Evolutionary conservation across 345 rosid genomes (phyloP).

Genomic region (Eucalyptus victrix): DNA sequence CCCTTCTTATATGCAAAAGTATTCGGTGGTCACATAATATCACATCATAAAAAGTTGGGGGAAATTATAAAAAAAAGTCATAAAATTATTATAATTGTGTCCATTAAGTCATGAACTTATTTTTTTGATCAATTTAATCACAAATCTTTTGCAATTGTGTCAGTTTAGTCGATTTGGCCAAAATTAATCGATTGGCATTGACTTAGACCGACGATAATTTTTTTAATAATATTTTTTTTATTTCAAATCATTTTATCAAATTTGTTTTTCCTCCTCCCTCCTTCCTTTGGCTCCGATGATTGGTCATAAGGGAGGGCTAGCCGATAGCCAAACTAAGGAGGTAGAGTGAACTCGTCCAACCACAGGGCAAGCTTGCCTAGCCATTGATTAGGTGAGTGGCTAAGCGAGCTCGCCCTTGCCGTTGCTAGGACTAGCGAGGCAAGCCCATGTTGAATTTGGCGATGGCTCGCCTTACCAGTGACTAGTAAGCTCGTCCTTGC

Average conservation of each 20-base stretch:
- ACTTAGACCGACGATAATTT: accelerated
- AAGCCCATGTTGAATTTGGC: accelerated
- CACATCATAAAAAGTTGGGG: background rate
- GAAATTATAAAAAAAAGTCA: too few relatives aligned
- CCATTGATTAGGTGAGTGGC: too few relatives aligned
- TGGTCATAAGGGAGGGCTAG: too few relatives aligned
- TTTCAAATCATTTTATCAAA: too few relatives aligned
- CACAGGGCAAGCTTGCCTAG: too few relatives aligned
- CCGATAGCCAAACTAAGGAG: too few relatives aligned
- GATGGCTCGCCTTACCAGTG: accelerated
- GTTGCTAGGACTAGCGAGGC: accelerated
- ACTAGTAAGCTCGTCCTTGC: too few relatives aligned
- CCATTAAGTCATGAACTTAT: accelerated
- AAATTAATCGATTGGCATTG: accelerated
- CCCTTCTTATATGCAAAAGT: background rate
- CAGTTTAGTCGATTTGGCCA: accelerated
- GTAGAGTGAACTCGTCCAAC: accelerated
- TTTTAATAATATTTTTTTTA: too few relatives aligned
- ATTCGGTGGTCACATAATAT: accelerated
- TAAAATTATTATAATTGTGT: too few relatives aligned
- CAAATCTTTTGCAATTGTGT: accelerated
- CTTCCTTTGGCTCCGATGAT: accelerated
- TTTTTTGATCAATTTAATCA: accelerated
- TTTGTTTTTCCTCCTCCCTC: too few relatives aligned
- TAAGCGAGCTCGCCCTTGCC: accelerated